Percentiles rank a stretch among this genome's conserved stretches.
Conservation (phyloP, 129 eudicot species). For the Lonicera japonica region DNA sequence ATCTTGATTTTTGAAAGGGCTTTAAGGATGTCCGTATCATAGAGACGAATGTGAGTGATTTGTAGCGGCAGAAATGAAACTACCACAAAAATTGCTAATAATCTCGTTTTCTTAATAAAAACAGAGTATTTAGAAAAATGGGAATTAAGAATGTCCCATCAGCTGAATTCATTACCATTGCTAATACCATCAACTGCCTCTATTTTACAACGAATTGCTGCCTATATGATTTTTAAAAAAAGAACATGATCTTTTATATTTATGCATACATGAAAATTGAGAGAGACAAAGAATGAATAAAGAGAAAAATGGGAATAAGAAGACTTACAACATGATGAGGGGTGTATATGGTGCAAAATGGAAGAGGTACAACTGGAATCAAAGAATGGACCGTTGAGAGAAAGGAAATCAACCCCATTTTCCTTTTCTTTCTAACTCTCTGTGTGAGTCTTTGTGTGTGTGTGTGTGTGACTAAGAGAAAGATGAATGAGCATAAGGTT, state of each 20-base stretch:
- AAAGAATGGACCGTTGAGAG: slow-evolving; percentile 64
- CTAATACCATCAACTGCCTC: slow-evolving; percentile 29
- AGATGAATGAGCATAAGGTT: no score
- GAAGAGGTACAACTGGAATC: slow-evolving; percentile 36
- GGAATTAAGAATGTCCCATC: slow-evolving; percentile 54
- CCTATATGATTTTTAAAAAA: no score
- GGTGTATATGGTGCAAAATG: slow-evolving; percentile 20
- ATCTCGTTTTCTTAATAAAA: no score
- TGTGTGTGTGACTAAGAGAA: no score
- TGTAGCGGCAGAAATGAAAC: no score
- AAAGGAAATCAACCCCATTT: slow-evolving; percentile 56
- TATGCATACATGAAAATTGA: background rate
- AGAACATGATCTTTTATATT: slow-evolving; percentile 4
- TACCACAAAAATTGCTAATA: no score
- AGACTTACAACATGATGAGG: slow-evolving; percentile 36
- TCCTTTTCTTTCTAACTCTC: background rate
- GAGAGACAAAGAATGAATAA: background rate
- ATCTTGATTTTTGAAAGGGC: no score
- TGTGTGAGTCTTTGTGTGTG: background rate
- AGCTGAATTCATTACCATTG: slow-evolving; percentile 31
- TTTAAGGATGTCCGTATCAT: no score
- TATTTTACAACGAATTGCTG: slow-evolving; percentile 44
- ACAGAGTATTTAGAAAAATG: no score
- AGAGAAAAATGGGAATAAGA: background rate
- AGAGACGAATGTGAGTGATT: no score